phyloP scores from a whole-genome alignment of 208 protist species.

The Trypanosoma theileri region DNA sequence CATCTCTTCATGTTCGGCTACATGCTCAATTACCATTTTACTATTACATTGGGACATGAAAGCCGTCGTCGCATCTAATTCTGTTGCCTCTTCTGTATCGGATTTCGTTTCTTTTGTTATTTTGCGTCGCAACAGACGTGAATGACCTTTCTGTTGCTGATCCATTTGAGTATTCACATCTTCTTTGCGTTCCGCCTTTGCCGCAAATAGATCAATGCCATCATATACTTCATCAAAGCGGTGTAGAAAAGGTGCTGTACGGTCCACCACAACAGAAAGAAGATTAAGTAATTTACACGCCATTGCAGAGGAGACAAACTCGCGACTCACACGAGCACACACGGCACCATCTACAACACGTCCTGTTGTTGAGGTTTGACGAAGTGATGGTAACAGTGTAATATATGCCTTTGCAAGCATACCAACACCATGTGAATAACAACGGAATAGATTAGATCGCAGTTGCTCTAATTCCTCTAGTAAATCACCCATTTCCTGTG shows the following conservation, averaged over 20 bases:
- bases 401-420: conserved; percentile 86
- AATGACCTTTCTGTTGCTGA: conserved; percentile 10
- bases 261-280: conserved; percentile 78
- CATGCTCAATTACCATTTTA: conserved; percentile 60
- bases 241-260: conserved; percentile 67
- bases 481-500: conserved; percentile 64
- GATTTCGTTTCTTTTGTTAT: not conserved
- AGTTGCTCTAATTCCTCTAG: conserved; percentile 79
- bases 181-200: conserved; percentile 47
- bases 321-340: conserved; percentile 73
- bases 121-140: conserved; percentile 26
- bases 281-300: conserved; percentile 84
- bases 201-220: conserved; percentile 72
- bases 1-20: conserved; percentile 73
- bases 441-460: conserved; percentile 53
- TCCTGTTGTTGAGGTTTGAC: not conserved
- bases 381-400: conserved; percentile 59
- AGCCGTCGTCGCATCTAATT: conserved; percentile 56
- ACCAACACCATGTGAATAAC: conserved; percentile 74
- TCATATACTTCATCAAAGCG: conserved; percentile 68
- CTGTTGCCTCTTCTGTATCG: not conserved
- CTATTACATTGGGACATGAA: conserved; percentile 59
- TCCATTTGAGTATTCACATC: conserved; percentile 8
- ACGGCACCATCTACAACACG: conserved; percentile 30
- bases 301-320: conserved; percentile 69